A percentile compares a stretch with the other conserved stretches of the same genome.
phyloP scores from a whole-genome alignment of 495 filamentous ascomycete genomes.

The Melanomma pulvis-pyrius region DNA sequence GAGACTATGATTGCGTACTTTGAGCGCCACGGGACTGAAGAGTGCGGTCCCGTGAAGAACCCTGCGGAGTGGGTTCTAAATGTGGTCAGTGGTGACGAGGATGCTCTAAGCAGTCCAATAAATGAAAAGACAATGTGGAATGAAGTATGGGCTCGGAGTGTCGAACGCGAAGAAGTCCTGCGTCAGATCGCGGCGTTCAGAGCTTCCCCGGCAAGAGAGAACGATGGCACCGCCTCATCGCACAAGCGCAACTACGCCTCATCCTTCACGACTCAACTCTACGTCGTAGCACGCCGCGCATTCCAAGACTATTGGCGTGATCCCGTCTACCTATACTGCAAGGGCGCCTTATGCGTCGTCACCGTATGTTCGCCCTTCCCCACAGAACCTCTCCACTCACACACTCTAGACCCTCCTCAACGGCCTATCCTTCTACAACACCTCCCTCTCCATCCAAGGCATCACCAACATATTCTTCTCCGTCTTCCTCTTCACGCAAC shows the following conservation, averaged over 20 bases:
- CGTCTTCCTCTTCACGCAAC: conserved; percentile 3
- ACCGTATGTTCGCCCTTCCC: conserved; percentile 7
- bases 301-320: conserved; percentile 20
- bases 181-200: not conserved
- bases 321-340: conserved; percentile 18
- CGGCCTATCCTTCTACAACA: conserved; percentile 7
- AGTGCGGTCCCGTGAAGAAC: conserved; percentile 6
- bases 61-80: conserved; percentile 27
- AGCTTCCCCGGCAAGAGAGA: not conserved
- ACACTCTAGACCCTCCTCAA: conserved; percentile 13
- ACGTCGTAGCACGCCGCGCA: not conserved
- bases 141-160: too few relatives aligned
- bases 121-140: too few relatives aligned
- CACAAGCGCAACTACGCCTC: not conserved
- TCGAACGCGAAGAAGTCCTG: too few relatives aligned
- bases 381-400: not conserved
- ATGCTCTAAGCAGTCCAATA: too few relatives aligned
- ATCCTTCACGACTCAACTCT: conserved; percentile 7
- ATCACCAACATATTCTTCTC: conserved; percentile 15
- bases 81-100: too few relatives aligned
- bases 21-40: conserved; percentile 1
- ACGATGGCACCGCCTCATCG: not conserved
- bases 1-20: conserved; percentile 17
- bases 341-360: conserved; percentile 11
- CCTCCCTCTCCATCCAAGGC: conserved; percentile 13